A percentile compares a stretch with the other conserved stretches of the same genome.
Conservation (phyloP, 768 basidiomycete genomes). For the Agrocybe pediades region DNA sequence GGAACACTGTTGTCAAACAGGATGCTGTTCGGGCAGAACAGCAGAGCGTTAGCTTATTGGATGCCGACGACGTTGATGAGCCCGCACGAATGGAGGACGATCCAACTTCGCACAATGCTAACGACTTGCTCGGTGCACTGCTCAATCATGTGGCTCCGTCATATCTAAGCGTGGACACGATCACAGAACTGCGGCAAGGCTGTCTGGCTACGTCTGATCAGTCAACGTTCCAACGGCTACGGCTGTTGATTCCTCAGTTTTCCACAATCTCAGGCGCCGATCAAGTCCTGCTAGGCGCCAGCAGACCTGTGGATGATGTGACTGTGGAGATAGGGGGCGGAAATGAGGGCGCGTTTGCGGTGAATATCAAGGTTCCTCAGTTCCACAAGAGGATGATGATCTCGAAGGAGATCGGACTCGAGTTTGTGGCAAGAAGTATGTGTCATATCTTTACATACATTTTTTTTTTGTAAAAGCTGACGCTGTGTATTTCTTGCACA, state of each 20-base stretch:
- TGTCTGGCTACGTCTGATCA: slow-evolving; percentile 68
- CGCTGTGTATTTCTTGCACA: slow-evolving; percentile 16
- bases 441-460: neutral
- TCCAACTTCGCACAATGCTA: slow-evolving; percentile 1
- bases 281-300: slow-evolving; percentile 44
- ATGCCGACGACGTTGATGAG: slow-evolving; percentile 21
- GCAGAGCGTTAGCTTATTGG: slow-evolving; percentile 3
- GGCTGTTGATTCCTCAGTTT: slow-evolving; percentile 48
- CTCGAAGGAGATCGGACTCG: slow-evolving; percentile 50
- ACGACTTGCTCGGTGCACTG: slow-evolving; percentile 50
- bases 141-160: slow-evolving; percentile 48
- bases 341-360: slow-evolving; percentile 56
- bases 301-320: slow-evolving; percentile 49
- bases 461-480: neutral
- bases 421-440: slow-evolving; percentile 64
- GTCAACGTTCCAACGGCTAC: slow-evolving; percentile 56
- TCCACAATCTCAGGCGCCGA: slow-evolving; percentile 53
- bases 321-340: slow-evolving; percentile 49
- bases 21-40: neutral
- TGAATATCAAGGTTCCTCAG: slow-evolving; percentile 48
- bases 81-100: slow-evolving; percentile 4
- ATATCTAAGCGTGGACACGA: slow-evolving; percentile 35
- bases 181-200: slow-evolving; percentile 64
- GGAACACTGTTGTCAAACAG: neutral
- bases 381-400: slow-evolving; percentile 75